A percentile compares a stretch with the other conserved stretches of the same genome.
These are phyloP conservation scores for Aspergillus bertholletiae DNA, from an alignment of 495 filamentous ascomycete species.

Conservation along the genomic window DNA sequence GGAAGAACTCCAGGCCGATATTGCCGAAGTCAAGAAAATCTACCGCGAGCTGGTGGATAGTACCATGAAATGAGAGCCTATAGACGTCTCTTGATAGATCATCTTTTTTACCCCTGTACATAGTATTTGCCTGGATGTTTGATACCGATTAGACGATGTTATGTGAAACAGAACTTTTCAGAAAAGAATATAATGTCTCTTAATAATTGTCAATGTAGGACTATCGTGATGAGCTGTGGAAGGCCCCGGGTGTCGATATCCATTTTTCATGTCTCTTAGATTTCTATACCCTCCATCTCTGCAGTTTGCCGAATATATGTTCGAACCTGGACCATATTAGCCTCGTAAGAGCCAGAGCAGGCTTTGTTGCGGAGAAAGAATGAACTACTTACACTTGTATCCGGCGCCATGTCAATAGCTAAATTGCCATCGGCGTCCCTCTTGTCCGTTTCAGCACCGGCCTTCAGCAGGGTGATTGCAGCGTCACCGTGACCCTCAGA, in stretches of 20 bases:
- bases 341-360: not conserved
- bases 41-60: slow-evolving; percentile 88
- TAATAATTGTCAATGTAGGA: slow-evolving; percentile 1
- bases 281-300: slow-evolving; percentile 81
- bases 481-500: slow-evolving; percentile 92
- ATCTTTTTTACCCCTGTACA: slow-evolving; percentile 10
- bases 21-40: slow-evolving; percentile 89
- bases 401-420: slow-evolving; percentile 81
- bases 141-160: slow-evolving; percentile 11
- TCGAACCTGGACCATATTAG: slow-evolving; percentile 47
- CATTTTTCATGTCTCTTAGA: slow-evolving; percentile 16
- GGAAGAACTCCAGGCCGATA: slow-evolving; percentile 84
- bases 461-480: slow-evolving; percentile 75
- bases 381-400: slow-evolving; percentile 56
- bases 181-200: not conserved
- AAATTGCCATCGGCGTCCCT: slow-evolving; percentile 67
- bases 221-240: not conserved
- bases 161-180: slow-evolving; percentile 7
- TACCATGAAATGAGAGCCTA: slow-evolving; percentile 59
- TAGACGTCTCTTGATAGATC: slow-evolving; percentile 1
- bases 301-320: slow-evolving; percentile 77
- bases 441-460: slow-evolving; percentile 79
- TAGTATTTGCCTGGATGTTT: not conserved
- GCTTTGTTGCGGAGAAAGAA: slow-evolving; percentile 7
- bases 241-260: slow-evolving; percentile 4